phyloP scores from a whole-genome alignment of 2,329 filamentous ascomycete species.

The Diatrype stigma region DNA sequence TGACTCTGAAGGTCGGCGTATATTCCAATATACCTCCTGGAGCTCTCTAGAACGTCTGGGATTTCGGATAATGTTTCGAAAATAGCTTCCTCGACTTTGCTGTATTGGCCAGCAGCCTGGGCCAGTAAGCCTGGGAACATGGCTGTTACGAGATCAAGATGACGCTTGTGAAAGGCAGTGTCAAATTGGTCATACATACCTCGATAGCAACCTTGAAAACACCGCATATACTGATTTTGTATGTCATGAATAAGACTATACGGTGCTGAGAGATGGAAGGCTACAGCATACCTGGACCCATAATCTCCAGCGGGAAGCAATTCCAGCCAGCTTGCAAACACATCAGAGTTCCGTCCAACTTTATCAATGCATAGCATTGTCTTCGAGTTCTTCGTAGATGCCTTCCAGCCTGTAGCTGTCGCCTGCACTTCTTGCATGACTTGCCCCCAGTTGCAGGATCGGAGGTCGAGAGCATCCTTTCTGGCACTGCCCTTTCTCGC shows the following conservation, averaged over 20 bases:
- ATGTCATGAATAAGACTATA: background rate
- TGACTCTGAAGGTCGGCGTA: background rate
- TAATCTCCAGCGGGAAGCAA: constrained; percentile 7
- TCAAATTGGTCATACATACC: background rate
- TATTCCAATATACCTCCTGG: background rate
- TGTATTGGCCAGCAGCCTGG: background rate
- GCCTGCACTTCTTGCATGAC: constrained; percentile 7
- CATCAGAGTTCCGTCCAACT: constrained; percentile 5
- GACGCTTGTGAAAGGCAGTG: background rate
- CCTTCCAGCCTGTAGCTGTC: background rate
- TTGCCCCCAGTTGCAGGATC: constrained; percentile 3
- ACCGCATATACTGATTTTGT: constrained; percentile 1
- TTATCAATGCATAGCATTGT: constrained; percentile 4
- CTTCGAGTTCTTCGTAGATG: constrained; percentile 3
- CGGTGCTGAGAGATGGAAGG: background rate
- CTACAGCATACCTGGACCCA: constrained; percentile 3
- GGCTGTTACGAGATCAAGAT: background rate
- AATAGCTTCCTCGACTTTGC: background rate
- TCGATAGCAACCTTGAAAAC: background rate
- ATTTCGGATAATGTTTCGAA: background rate
- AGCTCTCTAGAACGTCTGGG: background rate
- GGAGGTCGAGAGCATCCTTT: background rate
- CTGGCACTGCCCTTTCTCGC: background rate
- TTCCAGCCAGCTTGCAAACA: constrained; percentile 3
- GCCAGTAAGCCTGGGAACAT: too few relatives aligned